phyloP scores from a whole-genome alignment of 2,329 filamentous ascomycete species.

The Botrytis sinoallii region DNA sequence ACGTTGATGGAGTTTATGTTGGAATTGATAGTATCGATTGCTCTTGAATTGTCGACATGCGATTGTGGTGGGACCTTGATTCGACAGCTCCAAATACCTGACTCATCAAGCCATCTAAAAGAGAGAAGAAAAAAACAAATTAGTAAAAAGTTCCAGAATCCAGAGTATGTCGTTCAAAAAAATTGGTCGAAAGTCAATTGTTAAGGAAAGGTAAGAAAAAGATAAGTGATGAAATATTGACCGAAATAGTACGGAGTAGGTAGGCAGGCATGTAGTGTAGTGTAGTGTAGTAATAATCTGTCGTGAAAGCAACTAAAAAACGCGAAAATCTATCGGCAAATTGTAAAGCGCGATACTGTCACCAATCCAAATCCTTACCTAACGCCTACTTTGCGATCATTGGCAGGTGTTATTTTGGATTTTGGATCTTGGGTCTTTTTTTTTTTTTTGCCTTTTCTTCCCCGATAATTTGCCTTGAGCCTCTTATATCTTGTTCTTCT shows the following conservation, averaged over 20 bases:
- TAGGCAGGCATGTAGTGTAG: neutral
- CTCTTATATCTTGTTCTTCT: neutral
- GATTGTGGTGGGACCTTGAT: slow-evolving; percentile 34
- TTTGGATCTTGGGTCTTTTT: neutral
- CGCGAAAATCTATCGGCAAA: slow-evolving; percentile 14
- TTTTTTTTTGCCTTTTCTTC: neutral
- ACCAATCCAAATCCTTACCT: slow-evolving; percentile 15
- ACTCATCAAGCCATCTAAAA: slow-evolving; percentile 36
- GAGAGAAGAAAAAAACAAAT: slow-evolving; percentile 9
- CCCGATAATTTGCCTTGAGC: slow-evolving; percentile 1
- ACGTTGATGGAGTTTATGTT: slow-evolving; percentile 20
- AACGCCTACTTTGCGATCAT: neutral
- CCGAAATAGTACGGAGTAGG: neutral
- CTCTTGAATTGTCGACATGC: slow-evolving; percentile 20
- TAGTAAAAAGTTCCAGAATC: slow-evolving; percentile 13
- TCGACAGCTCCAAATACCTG: slow-evolving; percentile 37
- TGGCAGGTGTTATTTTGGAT: neutral
- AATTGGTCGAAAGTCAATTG: neutral
- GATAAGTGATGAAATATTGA: neutral
- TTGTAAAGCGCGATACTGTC: slow-evolving; percentile 10
- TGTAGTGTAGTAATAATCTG: neutral
- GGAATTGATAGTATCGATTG: slow-evolving; percentile 15
- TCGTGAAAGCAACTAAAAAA: neutral
- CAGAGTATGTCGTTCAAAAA: neutral
- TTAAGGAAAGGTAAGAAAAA: slow-evolving; percentile 7